Evolutionary conservation across 208 protist species (phyloP).

Genomic region (Naegleria lovaniensis): DNA sequence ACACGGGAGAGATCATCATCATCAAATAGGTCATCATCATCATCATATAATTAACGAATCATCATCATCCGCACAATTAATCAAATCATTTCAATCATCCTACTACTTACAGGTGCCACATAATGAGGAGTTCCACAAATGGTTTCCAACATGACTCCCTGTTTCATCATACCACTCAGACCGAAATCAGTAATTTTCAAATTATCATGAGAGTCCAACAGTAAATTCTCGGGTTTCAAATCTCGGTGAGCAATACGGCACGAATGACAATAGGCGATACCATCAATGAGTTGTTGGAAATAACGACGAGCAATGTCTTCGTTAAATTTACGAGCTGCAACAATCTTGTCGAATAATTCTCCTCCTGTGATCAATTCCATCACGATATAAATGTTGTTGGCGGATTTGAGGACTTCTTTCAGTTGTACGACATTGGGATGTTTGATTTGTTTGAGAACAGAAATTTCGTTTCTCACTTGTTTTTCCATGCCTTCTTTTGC

Average conservation of each 20-base stretch:
- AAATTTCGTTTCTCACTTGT: conserved; percentile 77
- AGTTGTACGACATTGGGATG: conserved; percentile 67
- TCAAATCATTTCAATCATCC: too few species aligned
- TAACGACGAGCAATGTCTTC: conserved; percentile 71
- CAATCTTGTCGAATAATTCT: conserved; percentile 82
- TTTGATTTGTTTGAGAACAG: conserved; percentile 71
- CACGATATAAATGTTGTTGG: conserved; percentile 75
- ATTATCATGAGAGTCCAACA: neutral
- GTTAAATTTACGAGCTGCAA: conserved; percentile 57
- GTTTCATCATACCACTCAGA: neutral
- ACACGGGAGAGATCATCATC: too few species aligned
- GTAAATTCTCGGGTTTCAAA: neutral
- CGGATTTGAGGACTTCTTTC: conserved; percentile 65
- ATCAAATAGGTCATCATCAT: too few species aligned
- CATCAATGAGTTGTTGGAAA: conserved; percentile 83
- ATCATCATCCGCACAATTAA: too few species aligned
- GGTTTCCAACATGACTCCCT: conserved; percentile 35
- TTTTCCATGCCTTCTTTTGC: conserved; percentile 73
- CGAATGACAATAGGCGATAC: neutral
- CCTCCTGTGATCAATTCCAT: conserved; percentile 78
- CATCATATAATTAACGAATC: too few species aligned
- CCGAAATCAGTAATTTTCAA: neutral
- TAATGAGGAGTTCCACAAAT: neutral
- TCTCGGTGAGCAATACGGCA: neutral
- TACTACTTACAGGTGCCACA: conserved; percentile 40